Evolutionary conservation across 176 grass and related monocot genomes (phyloP), one percentile per base, ranked within the genome.

Genomic region (Bromus sterilis): DNA sequence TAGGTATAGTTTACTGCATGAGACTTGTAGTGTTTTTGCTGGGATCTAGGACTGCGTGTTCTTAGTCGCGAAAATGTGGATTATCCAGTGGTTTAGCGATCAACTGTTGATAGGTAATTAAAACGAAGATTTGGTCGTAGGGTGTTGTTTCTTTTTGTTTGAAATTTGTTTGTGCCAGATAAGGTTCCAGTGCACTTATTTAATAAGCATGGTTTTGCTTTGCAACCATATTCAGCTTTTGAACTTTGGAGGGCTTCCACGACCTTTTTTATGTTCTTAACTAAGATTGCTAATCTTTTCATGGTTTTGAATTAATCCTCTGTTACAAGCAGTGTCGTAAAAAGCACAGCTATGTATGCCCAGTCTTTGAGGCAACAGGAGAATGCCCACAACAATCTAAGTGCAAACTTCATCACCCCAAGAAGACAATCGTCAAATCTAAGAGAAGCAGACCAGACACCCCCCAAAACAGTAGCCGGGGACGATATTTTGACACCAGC

Each of bases 361-460:
- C 91, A 0, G 13, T 91, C 75, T 91, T 93, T 60, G 91, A 93
- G 86, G 81, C 85, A 24, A 95, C 89, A 57, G 96, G 96, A 55
- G 89, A 90, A 72, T 99, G 96, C 65, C 80, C 87, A 36, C 91
- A 89, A 78, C 79, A 86, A 85, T 58, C 90, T 59, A 91, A 65
- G 81, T 99, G 96, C 96, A 99, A 91, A 76, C 91, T 95, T 88
- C 91, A 99, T 86, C 96, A 99, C 56, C 96, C 96, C 23, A 95
- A 93, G 83, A 88, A 63, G 53, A 90, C 86, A 73, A 91, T 65
- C n/a, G n/a, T n/a, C 65, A 95, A 91, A 78, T 71, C 82, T 49
- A 93, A 84, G 85, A 91, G 76, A 76, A 85, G 65, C 57, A 94
- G 86, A 82, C 34, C 31, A 36, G 64, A 40, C 53, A 44, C 51